Evolutionary conservation across 164 flowering plant species (phyloP).

Genomic region (Stephania yunnanensis): DNA sequence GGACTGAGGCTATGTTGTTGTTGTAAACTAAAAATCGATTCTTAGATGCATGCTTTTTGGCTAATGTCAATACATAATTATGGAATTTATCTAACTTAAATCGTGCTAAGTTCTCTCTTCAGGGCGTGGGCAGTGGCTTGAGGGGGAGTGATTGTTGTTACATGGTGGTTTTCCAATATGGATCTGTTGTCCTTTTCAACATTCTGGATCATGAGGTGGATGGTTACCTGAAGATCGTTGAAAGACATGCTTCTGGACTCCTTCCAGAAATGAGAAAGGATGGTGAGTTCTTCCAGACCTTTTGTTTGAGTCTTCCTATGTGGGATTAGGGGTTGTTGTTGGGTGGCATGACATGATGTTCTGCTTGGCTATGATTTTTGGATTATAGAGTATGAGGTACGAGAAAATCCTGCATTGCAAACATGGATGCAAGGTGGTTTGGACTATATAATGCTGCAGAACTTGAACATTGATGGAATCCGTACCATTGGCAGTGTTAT

Average conservation of each 20-base stretch:
- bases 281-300: constrained; percentile 38
- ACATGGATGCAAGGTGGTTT: constrained; percentile 95
- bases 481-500: constrained; percentile 95
- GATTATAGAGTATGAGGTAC: constrained; percentile 75
- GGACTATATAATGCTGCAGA: constrained; percentile 82
- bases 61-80: background rate
- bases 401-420: constrained; percentile 62
- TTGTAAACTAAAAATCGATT: background rate
- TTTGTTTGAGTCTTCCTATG: too few species aligned
- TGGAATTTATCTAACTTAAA: background rate
- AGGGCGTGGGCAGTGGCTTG: constrained; percentile 50
- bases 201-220: constrained; percentile 69
- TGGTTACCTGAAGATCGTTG: constrained; percentile 68
- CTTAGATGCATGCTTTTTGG: background rate
- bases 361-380: background rate
- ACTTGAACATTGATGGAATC: constrained; percentile 79
- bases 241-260: constrained; percentile 73
- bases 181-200: constrained; percentile 85
- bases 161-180: constrained; percentile 95
- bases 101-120: constrained; percentile 20
- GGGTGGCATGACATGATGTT: too few species aligned
- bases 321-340: too few species aligned
- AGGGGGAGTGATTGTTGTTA: constrained; percentile 64
- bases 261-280: constrained; percentile 95
- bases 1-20: too few species aligned